A percentile compares a stretch with the other conserved stretches of the same genome.
Evolutionary conservation across 257 asterid species (phyloP).

Genomic region (Ballota nigra): DNA sequence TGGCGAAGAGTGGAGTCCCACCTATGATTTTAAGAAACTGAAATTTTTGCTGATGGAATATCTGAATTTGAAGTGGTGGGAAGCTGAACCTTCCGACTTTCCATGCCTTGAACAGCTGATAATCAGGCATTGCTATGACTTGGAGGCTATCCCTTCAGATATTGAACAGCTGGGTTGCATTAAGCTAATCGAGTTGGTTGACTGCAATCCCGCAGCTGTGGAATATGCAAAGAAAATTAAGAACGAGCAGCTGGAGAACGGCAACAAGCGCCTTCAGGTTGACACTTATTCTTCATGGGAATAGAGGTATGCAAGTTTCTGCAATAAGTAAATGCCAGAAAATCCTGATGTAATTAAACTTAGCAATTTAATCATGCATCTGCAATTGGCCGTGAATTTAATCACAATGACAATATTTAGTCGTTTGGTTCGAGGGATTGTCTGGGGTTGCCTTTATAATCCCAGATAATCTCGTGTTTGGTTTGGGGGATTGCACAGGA

Average conservation of each 20-base stretch:
- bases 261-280: not conserved
- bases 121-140: slow-evolving; percentile 19
- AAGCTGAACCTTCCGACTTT: not conserved
- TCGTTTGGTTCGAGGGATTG: too few species aligned
- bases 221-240: not conserved
- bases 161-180: slow-evolving; percentile 14
- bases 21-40: not conserved
- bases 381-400: too few species aligned
- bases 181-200: slow-evolving; percentile 21
- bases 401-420: too few species aligned
- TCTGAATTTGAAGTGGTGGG: slow-evolving; percentile 20
- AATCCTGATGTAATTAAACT: too few species aligned
- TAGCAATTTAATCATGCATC: too few species aligned
- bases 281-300: slow-evolving; percentile 28
- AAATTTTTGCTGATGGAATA: not conserved
- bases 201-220: slow-evolving; percentile 24
- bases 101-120: slow-evolving; percentile 12
- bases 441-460: too few species aligned
- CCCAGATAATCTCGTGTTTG: too few species aligned
- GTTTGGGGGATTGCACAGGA: too few species aligned
- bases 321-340: not conserved
- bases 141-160: slow-evolving; percentile 17
- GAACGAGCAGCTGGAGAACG: not conserved
- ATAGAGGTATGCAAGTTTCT: not conserved
- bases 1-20: slow-evolving; percentile 21